Evolutionary conservation across 441 rosid species (phyloP).

Genomic region (Bruguiera hainesii): DNA sequence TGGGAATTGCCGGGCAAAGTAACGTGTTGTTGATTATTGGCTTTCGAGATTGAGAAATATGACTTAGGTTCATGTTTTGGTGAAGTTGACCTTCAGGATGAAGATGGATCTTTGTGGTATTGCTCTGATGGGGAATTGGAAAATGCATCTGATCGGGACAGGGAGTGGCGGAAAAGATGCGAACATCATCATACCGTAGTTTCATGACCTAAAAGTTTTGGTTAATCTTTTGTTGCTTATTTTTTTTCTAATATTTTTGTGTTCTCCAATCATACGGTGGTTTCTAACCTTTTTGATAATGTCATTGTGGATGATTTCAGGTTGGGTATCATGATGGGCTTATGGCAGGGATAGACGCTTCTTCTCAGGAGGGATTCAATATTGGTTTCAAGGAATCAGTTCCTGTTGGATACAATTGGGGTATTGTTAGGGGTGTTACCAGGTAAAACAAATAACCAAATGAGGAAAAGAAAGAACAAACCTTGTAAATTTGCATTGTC

Average conservation of each 20-base stretch:
- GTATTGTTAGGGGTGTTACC: constrained; percentile 67
- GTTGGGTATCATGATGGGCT: constrained; percentile 86
- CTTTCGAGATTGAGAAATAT: neutral
- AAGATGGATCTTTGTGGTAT: constrained; percentile 43
- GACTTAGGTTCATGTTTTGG: constrained; percentile 13
- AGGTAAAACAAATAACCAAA: constrained; percentile 38
- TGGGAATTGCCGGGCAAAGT: neutral
- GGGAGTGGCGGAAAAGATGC: constrained; percentile 46
- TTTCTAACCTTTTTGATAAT: constrained; percentile 7
- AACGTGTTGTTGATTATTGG: neutral
- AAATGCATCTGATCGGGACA: constrained; percentile 33
- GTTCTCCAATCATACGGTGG: neutral
- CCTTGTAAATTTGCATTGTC: neutral
- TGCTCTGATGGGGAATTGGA: constrained; percentile 42
- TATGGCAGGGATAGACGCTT: constrained; percentile 39
- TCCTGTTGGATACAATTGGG: constrained; percentile 59
- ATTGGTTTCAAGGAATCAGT: constrained; percentile 67
- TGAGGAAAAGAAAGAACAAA: neutral
- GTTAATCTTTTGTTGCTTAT: neutral
- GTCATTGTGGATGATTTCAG: constrained; percentile 28
- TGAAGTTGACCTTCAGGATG: constrained; percentile 23
- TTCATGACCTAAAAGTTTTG: neutral
- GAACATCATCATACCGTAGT: constrained; percentile 48
- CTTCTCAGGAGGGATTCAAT: constrained; percentile 77
- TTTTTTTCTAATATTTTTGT: constrained; percentile 2